A percentile compares a stretch with the other conserved stretches of the same genome.
Evolutionary conservation across 768 basidiomycete genomes (phyloP).

Genomic region (Botryobasidium botryosum): DNA sequence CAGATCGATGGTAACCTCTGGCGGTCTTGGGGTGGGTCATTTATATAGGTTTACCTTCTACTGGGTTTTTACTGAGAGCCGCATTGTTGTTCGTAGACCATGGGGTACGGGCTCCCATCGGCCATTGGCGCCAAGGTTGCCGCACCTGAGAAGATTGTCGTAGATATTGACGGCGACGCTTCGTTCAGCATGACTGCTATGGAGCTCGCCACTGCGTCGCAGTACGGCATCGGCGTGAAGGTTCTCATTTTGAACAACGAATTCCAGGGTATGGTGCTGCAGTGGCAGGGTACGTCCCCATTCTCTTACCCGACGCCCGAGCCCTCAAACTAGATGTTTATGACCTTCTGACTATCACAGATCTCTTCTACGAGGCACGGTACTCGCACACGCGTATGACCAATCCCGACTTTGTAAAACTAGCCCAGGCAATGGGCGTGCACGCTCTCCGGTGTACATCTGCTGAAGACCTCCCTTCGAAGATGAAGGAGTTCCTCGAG

Average conservation of each 20-base stretch:
- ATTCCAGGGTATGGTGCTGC: slow-evolving; percentile 97
- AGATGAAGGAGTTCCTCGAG: slow-evolving; percentile 98
- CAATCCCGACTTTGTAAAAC: slow-evolving; percentile 86
- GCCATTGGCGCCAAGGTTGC: slow-evolving; percentile 97
- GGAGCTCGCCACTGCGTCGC: slow-evolving; percentile 90
- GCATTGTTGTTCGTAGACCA: slow-evolving; percentile 75
- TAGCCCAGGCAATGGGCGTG: slow-evolving; percentile 82
- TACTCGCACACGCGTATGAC: slow-evolving; percentile 93
- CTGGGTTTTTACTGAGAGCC: neutral
- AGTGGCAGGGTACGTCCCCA: slow-evolving; percentile 79
- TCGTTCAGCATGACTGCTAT: slow-evolving; percentile 99
- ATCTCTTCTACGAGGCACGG: slow-evolving; percentile 92
- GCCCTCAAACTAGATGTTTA: neutral
- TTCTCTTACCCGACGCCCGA: neutral
- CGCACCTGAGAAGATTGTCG: slow-evolving; percentile 77
- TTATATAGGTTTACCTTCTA: slow-evolving; percentile 9
- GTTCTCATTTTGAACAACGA: slow-evolving; percentile 87
- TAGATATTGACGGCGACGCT: slow-evolving; percentile 96
- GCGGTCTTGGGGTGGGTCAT: slow-evolving; percentile 80
- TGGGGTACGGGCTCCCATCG: slow-evolving; percentile 93
- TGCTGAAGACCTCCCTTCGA: slow-evolving; percentile 64
- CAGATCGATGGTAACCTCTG: slow-evolving; percentile 76
- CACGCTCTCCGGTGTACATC: slow-evolving; percentile 68
- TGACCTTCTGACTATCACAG: slow-evolving; percentile 24
- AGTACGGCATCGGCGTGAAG: slow-evolving; percentile 89